phyloP scores from a whole-genome alignment of 2,329 filamentous ascomycete species.

The Aspergillus sp. region DNA sequence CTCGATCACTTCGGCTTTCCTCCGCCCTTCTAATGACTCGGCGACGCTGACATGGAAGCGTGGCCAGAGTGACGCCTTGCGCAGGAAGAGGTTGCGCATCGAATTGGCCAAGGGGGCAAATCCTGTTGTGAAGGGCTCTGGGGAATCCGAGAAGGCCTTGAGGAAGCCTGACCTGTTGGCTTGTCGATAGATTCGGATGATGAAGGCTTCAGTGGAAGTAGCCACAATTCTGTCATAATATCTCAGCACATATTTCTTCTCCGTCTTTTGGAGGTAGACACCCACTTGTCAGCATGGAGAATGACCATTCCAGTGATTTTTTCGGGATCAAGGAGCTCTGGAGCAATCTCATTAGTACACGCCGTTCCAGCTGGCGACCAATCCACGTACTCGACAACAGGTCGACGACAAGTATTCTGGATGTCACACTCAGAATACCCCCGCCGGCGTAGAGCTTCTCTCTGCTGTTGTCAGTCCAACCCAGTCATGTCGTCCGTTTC shows the following conservation, averaged over 20 bases:
- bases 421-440: slow-evolving; percentile 92
- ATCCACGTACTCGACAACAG: slow-evolving; percentile 58
- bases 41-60: slow-evolving; percentile 88
- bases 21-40: slow-evolving; percentile 78
- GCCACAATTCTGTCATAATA: slow-evolving; percentile 54
- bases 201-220: slow-evolving; percentile 89
- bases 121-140: slow-evolving; percentile 79
- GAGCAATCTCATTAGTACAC: slow-evolving; percentile 6
- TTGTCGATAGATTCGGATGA: slow-evolving; percentile 84
- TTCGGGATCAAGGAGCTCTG: slow-evolving; percentile 63
- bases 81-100: slow-evolving; percentile 85
- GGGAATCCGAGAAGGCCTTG: slow-evolving; percentile 91
- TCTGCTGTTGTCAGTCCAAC: slow-evolving; percentile 30
- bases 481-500: too few species aligned
- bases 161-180: slow-evolving; percentile 90
- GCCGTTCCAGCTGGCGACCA: background rate
- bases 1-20: slow-evolving; percentile 94
- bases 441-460: slow-evolving; percentile 88
- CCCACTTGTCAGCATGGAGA: slow-evolving; percentile 68
- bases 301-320: slow-evolving; percentile 81
- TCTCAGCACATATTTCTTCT: slow-evolving; percentile 6
- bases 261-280: background rate
- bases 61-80: slow-evolving; percentile 83
- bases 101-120: slow-evolving; percentile 83
- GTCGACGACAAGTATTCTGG: slow-evolving; percentile 88